Percentiles rank a stretch among this genome's conserved stretches.
Conservation (phyloP, 768 basidiomycete species). For the Suillus alpinus region DNA sequence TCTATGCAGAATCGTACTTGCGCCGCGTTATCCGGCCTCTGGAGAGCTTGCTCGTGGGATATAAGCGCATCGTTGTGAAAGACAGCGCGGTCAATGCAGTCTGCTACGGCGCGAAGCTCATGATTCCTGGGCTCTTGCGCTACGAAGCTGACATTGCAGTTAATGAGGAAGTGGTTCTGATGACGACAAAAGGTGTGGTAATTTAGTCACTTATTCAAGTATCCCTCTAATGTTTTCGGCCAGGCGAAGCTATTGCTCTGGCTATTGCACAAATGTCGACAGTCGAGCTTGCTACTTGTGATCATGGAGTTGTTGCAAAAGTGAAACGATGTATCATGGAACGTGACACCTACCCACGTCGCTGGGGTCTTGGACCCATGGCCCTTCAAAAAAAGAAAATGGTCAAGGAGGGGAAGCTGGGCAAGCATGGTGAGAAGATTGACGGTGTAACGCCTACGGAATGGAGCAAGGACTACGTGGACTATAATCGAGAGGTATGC, state of each 20-base stretch:
- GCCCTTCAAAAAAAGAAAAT: conserved; percentile 97
- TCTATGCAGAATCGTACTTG: conserved; percentile 83
- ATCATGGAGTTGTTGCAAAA: conserved; percentile 98
- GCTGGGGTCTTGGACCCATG: conserved; percentile 98
- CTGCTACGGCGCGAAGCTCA: conserved; percentile 98
- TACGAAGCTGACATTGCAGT: conserved; percentile 94
- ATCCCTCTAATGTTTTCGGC: conserved; percentile 7
- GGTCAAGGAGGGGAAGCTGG: conserved; percentile 95
- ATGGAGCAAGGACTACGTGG: conserved; percentile 92
- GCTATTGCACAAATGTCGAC: conserved; percentile 98
- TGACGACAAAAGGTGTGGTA: conserved; percentile 90
- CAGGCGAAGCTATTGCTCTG: conserved; percentile 90
- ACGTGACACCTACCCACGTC: conserved; percentile 94
- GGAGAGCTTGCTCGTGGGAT: conserved; percentile 90
- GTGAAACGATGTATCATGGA: conserved; percentile 99
- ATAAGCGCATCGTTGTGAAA: conserved; percentile 98
- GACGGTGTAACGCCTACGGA: conserved; percentile 84
- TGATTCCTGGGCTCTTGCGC: conserved; percentile 97
- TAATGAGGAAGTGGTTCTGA: conserved; percentile 94
- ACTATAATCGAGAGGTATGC: conserved; percentile 74
- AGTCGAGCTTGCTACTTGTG: conserved; percentile 95
- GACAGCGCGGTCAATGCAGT: conserved; percentile 99
- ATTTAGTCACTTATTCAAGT: neutral
- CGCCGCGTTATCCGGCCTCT: conserved; percentile 92
- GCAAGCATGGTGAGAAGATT: conserved; percentile 90